These are phyloP conservation scores for Podila clonocystis DNA, from an alignment of 192 early-diverging fungal genomes.

Conservation along the genomic window DNA sequence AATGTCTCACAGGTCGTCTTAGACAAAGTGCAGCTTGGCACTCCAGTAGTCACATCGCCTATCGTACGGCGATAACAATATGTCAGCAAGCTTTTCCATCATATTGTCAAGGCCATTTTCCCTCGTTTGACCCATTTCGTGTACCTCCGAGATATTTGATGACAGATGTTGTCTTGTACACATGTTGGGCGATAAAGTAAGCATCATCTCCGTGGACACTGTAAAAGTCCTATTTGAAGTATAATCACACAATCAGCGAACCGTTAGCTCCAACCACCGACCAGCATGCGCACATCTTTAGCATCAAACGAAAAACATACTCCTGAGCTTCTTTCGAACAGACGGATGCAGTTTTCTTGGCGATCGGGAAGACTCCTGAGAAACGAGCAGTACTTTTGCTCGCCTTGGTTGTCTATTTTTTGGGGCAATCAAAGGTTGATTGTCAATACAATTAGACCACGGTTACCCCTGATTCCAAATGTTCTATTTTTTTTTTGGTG, in stretches of 20 bases:
- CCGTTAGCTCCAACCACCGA: not conserved
- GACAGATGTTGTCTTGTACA: conserved; percentile 93
- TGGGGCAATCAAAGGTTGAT: not conserved
- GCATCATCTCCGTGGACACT: conserved; percentile 92
- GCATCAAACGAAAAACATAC: conserved; percentile 39
- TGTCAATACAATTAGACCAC: too few relatives aligned
- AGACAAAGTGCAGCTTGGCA: conserved; percentile 85
- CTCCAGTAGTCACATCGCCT: conserved; percentile 62
- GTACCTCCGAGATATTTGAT: conserved; percentile 88
- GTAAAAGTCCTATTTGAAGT: conserved; percentile 76
- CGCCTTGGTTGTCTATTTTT: conserved; percentile 53
- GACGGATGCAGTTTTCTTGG: conserved; percentile 65
- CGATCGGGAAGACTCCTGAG: conserved; percentile 65
- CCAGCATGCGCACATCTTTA: too few relatives aligned
- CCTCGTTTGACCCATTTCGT: not conserved
- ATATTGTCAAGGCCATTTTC: not conserved
- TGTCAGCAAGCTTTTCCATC: not conserved
- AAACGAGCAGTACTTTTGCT: conserved; percentile 60
- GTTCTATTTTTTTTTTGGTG: conserved; percentile 1
- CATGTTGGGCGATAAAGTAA: conserved; percentile 80
- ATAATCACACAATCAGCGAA: not conserved
- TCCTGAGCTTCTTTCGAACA: conserved; percentile 77
- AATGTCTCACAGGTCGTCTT: conserved; percentile 79
- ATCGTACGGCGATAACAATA: conserved; percentile 2
- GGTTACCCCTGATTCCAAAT: not conserved